These are phyloP conservation scores for Sistotremastrum niveocremeum DNA, from an alignment of 768 basidiomycete genomes.

Conservation along the genomic window DNA sequence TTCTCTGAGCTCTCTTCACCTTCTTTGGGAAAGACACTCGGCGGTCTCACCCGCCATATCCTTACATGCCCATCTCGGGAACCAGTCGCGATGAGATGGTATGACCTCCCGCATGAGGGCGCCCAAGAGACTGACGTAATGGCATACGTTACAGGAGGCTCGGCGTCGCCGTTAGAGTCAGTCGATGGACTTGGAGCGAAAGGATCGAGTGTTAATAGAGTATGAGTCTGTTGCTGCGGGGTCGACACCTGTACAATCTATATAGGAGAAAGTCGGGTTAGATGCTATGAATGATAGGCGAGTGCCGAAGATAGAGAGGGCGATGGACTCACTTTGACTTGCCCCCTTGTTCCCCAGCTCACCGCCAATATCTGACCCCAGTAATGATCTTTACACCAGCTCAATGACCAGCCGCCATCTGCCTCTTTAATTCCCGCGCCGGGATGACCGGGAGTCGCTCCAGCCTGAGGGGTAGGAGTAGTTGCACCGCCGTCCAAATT, in stretches of 20 bases:
- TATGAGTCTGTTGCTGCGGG: constrained; percentile 11
- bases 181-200: constrained; percentile 5
- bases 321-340: constrained; percentile 49
- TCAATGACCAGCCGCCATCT: constrained; percentile 84
- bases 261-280: constrained; percentile 57
- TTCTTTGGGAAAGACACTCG: constrained; percentile 16
- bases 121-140: constrained; percentile 88
- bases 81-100: constrained; percentile 89
- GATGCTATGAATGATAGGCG: constrained; percentile 24
- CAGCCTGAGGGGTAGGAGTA: constrained; percentile 43
- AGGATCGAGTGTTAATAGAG: too few species aligned
- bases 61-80: constrained; percentile 76
- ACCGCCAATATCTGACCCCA: constrained; percentile 89
- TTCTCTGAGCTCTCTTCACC: constrained; percentile 30
- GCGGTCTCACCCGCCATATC: constrained; percentile 76
- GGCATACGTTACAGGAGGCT: constrained; percentile 35
- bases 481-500: constrained; percentile 36
- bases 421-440: constrained; percentile 60
- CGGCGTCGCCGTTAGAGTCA: constrained; percentile 14
- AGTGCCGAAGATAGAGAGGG: not conserved
- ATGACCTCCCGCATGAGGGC: constrained; percentile 83
- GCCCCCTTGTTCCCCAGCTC: constrained; percentile 54
- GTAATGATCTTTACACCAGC: constrained; percentile 93
- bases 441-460: constrained; percentile 29
- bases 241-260: constrained; percentile 17